Base-by-base conservation (phyloP, 208 protist species). In the Tritrichomonas musculus region DNA sequence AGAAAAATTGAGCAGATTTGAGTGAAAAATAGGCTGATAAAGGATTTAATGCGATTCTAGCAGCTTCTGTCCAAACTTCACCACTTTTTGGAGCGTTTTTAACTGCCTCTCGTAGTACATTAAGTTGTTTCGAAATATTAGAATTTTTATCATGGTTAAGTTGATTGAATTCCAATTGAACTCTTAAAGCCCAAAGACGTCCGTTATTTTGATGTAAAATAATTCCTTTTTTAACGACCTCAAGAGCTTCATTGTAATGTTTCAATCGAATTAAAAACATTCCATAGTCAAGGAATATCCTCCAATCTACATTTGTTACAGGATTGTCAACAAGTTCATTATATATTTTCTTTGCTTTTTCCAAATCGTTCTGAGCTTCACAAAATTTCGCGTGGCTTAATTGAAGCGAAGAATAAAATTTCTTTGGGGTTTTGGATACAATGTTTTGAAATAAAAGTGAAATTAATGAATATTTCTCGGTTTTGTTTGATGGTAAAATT, bases 61-160 rank as follows among this genome's bases (percentile, higher is more conserved):
- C 97, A 20, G 96, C 97, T 93, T 97, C 97, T 93, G 96, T 97
- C 97, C 97, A 97, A n/a, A 97, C 96, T 92, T 97, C 97, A 75
- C 97, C 97, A 65, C 94, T 96, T 92, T 97, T 97, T 55, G 97
- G 96, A 20, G 97, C 95, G 55, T 96, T 95, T 33, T 94, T 88
- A 5, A 97, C 69, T 57, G 96, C 97, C 80, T 97, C 94, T 39
- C 94, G 92, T 75, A 97, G 97, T 17, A 96, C 94, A 22, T 94
- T 33, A 30, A 95, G 55, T 93, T 97, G 96, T 11, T 55, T 30
- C 22, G 84, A 27, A 36, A 93, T 94, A 30, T 94, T 69, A 64
- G 93, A 66, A n/a, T n/a, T n/a, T n/a, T n/a, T n/a, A n/a, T n/a
- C n/a, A n/a, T n/a, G n/a, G n/a, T n/a, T n/a, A n/a, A n/a, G n/a